phyloP scores from a whole-genome alignment of 768 basidiomycete genomes.

The Suillus variegatus region DNA sequence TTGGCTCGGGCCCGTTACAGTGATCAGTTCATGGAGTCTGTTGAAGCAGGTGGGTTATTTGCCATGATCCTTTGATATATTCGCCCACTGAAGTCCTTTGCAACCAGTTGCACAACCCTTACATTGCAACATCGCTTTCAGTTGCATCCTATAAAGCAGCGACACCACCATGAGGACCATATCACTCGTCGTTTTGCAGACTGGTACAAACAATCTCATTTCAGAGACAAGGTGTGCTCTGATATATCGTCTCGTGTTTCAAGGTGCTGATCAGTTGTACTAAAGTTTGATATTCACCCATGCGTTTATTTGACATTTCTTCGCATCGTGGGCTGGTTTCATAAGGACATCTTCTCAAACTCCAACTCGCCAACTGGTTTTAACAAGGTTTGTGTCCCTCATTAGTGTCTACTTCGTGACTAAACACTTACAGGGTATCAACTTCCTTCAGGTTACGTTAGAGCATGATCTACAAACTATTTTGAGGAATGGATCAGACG shows the following conservation, averaged over 20 bases:
- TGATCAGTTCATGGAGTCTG: conserved; percentile 79
- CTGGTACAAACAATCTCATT: conserved; percentile 73
- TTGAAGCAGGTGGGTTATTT: conserved; percentile 66
- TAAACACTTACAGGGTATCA: conserved; percentile 46
- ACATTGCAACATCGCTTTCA: conserved; percentile 74
- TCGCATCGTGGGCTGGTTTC: conserved; percentile 71
- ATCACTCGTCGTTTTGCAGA: conserved; percentile 70
- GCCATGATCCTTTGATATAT: not conserved
- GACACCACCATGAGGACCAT: conserved; percentile 79
- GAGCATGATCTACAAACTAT: conserved; percentile 58
- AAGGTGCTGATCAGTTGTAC: not conserved
- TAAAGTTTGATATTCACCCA: conserved; percentile 72
- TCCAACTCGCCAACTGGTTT: conserved; percentile 65
- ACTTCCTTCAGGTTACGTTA: conserved; percentile 67
- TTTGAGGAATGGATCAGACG: conserved; percentile 66
- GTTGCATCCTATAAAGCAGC: conserved; percentile 80
- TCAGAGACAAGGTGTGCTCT: conserved; percentile 53
- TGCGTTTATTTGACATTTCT: conserved; percentile 72
- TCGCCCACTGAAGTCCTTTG: conserved; percentile 5
- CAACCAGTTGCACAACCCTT: conserved; percentile 74
- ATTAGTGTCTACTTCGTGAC: not conserved
- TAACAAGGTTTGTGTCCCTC: conserved; percentile 52
- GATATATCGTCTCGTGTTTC: not conserved
- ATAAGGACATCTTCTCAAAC: conserved; percentile 77
- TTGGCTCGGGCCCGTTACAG: conserved; percentile 86